Base-by-base conservation (phyloP, 177 flowering plant genomes). In the Vitis hybrid region DNA sequence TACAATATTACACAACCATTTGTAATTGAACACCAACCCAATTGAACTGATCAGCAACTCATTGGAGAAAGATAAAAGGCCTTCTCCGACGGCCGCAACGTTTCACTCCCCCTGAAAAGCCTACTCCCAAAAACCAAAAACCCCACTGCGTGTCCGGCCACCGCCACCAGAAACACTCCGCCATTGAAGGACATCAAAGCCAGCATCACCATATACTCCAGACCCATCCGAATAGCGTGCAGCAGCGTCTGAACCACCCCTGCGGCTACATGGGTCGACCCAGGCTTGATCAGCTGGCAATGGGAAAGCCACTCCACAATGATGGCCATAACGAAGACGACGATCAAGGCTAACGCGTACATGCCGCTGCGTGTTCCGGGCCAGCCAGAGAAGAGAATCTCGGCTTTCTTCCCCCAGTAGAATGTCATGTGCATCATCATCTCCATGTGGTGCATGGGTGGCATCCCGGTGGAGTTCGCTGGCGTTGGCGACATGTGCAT, bases 401-500 rank as follows among this genome's bases (percentile, higher is more conserved):
- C 77, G 2, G 83, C 69, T 60, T 80, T 58, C 22, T 68, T 77
- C 10, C 92, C 90, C 92, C 92, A 88, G 70, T 66, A 84, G 78
- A 90, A 88, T n/a, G 92, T 77, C 92, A 83, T 84, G 84, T 87
- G 90, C 83, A 77, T 85, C 83, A 83, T 72, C 84, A 71, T 81
- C 62, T 52, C 55, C 63, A 3, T 67, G 53, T 51, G 66, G 18
- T 52, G 75, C 64, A 39, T 26, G 53, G 59, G 63, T 51, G 26
- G 48, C 67, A 51, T 57, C 1, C 48, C 68, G 9, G 70, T 48
- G 18, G n/a, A 67, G 22, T 62, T 61, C 65, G 8, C 55, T 10
- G 69, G 13, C 12, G 70, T 45, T 19, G 70, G 49, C 45, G 69
- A 19, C 56, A 55, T 7, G 1, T 55, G 60, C 55, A 48, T 62